phyloP scores from a whole-genome alignment of 1,284 basidiomycete genomes.

The Vanrija sp. region DNA sequence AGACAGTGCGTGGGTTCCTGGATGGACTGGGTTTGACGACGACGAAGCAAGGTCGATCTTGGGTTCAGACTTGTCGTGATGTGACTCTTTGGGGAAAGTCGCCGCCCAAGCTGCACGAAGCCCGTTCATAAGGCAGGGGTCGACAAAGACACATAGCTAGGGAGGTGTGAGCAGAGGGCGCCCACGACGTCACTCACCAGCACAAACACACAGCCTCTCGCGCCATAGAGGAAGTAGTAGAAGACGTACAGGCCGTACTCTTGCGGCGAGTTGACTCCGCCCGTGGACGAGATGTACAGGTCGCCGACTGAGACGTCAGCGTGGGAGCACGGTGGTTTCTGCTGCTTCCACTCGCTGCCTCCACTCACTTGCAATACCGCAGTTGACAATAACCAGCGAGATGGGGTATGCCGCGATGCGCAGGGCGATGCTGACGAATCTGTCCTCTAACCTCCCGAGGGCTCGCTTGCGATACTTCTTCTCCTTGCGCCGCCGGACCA shows the following conservation, averaged over 20 bases:
- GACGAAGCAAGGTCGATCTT: no score
- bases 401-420: conserved; percentile 27
- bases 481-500: background rate
- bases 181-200: background rate
- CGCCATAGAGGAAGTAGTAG: conserved; percentile 21
- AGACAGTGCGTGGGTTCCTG: background rate
- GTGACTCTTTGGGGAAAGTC: background rate
- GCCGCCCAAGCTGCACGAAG: conserved; percentile 4
- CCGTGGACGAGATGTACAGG: conserved; percentile 12
- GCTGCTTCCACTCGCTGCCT: no score
- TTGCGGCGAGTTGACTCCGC: conserved; percentile 4
- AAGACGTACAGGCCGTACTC: conserved; percentile 18
- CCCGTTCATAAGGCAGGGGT: conserved; percentile 13
- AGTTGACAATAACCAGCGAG: conserved; percentile 24
- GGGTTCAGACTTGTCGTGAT: no score
- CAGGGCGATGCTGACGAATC: conserved; percentile 21
- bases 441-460: conserved; percentile 16
- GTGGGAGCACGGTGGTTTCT: no score
- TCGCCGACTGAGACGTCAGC: conserved; percentile 12
- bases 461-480: conserved; percentile 1
- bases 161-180: background rate
- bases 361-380: conserved; percentile 21
- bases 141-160: conserved; percentile 12
- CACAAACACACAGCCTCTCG: conserved; percentile 12
- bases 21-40: background rate